Conservation (phyloP, 2,329 filamentous ascomycete species). For the Thielaviopsis populi region DNA sequence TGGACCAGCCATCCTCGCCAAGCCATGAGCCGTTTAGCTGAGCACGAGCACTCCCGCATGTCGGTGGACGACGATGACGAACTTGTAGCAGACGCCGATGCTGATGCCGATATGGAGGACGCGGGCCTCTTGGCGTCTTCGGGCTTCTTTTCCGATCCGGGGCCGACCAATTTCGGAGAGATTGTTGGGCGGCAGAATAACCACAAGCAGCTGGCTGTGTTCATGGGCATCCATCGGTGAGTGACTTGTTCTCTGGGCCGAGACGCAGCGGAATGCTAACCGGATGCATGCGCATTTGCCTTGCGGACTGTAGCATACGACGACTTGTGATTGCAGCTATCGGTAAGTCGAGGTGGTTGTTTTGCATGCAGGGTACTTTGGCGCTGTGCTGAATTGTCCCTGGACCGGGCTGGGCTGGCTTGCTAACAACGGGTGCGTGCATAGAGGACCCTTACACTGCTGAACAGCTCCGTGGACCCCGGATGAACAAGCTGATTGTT, state of each 20-base stretch:
- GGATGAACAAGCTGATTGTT: slow-evolving; percentile 48
- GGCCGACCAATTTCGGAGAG: slow-evolving; percentile 13
- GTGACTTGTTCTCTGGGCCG: not conserved
- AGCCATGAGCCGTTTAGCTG: not conserved
- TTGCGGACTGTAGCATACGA: slow-evolving; percentile 13
- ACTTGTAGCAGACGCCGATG: slow-evolving; percentile 2
- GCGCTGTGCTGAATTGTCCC: not conserved
- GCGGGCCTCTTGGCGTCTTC: slow-evolving; percentile 5
- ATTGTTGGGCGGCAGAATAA: slow-evolving; percentile 6
- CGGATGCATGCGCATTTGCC: not conserved
- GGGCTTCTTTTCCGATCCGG: slow-evolving; percentile 7
- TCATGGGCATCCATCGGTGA: slow-evolving; percentile 18
- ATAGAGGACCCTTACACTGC: slow-evolving; percentile 27
- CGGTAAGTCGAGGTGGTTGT: slow-evolving; percentile 10
- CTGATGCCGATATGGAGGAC: slow-evolving; percentile 8
- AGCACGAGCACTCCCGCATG: not conserved
- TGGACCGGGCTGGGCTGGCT: too few relatives aligned
- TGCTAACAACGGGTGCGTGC: not conserved
- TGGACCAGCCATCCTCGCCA: not conserved
- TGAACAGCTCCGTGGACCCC: slow-evolving; percentile 48
- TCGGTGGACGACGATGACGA: slow-evolving; percentile 5
- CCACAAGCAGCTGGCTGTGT: slow-evolving; percentile 14
- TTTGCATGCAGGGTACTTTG: not conserved
- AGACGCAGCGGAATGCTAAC: not conserved
- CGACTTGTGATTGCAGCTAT: slow-evolving; percentile 18